These are phyloP conservation scores for Wakefieldia striispora DNA, from an alignment of 768 basidiomycete genomes.

Conservation along the genomic window DNA sequence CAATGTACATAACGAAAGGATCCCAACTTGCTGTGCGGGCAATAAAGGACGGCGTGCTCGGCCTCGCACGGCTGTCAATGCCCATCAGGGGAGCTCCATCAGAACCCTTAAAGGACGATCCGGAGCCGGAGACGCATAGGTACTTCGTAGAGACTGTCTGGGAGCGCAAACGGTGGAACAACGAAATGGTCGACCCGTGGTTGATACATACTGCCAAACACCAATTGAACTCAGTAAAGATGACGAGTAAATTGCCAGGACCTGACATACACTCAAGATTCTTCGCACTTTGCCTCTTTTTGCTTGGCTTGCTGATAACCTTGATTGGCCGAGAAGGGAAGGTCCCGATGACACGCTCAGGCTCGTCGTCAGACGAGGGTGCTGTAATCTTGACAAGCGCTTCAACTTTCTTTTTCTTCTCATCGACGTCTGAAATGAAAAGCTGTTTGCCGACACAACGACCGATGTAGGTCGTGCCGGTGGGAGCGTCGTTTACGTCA, in stretches of 20 bases:
- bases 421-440: constrained; percentile 92
- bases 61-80: constrained; percentile 65
- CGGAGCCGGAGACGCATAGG: constrained; percentile 91
- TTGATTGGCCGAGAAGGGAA: constrained; percentile 96
- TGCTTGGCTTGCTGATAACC: constrained; percentile 97
- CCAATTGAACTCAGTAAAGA: constrained; percentile 13
- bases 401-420: constrained; percentile 94
- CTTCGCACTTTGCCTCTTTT: constrained; percentile 93
- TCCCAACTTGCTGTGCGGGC: constrained; percentile 91
- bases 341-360: constrained; percentile 79
- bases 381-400: constrained; percentile 89
- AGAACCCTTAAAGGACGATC: constrained; percentile 89
- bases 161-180: constrained; percentile 94
- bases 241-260: constrained; percentile 8
- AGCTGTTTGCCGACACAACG: constrained; percentile 93
- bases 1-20: constrained; percentile 96
- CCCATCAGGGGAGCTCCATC: constrained; percentile 88
- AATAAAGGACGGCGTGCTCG: constrained; percentile 82
- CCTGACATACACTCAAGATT: constrained; percentile 78
- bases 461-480: constrained; percentile 86
- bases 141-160: constrained; percentile 97
- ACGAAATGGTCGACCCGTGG: constrained; percentile 91
- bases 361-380: constrained; percentile 73
- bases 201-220: constrained; percentile 79
- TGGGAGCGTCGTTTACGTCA: constrained; percentile 74